Conservation (phyloP, 2,329 filamentous ascomycete species). For the Tympanopsis confertula region DNA sequence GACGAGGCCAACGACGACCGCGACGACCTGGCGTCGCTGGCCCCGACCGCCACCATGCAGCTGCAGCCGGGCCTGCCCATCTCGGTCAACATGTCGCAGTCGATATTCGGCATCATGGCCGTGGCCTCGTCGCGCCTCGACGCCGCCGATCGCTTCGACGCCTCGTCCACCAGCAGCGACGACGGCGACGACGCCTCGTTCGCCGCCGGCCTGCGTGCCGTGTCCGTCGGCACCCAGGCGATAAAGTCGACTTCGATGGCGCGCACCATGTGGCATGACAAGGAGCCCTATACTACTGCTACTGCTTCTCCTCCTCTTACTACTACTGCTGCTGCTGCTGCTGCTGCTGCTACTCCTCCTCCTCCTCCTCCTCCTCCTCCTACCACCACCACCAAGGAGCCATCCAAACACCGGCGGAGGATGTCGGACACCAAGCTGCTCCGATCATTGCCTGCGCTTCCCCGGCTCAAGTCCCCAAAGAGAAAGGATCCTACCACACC, state of each 20-base stretch:
- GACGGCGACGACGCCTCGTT: conserved; percentile 33
- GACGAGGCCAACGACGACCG: conserved; percentile 35
- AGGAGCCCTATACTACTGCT: neutral
- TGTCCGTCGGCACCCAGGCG: conserved; percentile 3
- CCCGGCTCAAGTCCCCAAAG: conserved; percentile 26
- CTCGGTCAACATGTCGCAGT: conserved; percentile 71
- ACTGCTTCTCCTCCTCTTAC: neutral
- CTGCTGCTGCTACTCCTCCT: neutral
- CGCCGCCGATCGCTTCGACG: conserved; percentile 72
- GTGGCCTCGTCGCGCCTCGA: conserved; percentile 74
- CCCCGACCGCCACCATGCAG: conserved; percentile 34
- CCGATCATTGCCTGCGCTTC: conserved; percentile 51
- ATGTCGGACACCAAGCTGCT: conserved; percentile 55
- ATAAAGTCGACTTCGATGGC: conserved; percentile 16
- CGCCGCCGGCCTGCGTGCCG: conserved; percentile 4
- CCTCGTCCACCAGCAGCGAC: conserved; percentile 70
- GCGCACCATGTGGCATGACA: too few relatives aligned
- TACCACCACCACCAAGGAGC: conserved; percentile 21
- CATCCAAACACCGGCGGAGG: conserved; percentile 39
- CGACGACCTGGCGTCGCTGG: conserved; percentile 31
- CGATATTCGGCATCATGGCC: conserved; percentile 83
- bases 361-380: neutral
- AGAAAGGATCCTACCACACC: conserved; percentile 27
- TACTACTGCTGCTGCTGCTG: conserved; percentile 2
- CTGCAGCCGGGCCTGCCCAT: conserved; percentile 15